A percentile compares a stretch with the other conserved stretches of the same genome.
Evolutionary conservation across 1,284 basidiomycete species (phyloP).

Genomic region (Crocinoboletus sp.): DNA sequence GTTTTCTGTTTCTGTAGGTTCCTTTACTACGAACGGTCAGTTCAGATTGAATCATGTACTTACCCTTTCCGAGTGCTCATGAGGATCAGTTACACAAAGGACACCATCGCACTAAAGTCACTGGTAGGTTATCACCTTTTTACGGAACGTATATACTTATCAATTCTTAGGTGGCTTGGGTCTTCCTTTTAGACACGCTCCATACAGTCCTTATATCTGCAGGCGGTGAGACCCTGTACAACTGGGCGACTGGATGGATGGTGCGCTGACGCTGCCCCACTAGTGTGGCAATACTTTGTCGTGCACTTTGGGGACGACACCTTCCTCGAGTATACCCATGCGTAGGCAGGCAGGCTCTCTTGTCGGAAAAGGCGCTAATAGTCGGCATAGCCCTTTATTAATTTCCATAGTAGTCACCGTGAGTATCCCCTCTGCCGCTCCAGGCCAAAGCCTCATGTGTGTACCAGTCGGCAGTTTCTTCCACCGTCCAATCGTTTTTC

Average conservation of each 20-base stretch:
- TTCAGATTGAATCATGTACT: neutral
- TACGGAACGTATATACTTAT: neutral
- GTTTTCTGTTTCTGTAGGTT: conserved; percentile 14
- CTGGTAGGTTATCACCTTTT: conserved; percentile 9
- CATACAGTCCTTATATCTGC: conserved; percentile 19
- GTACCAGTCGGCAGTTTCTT: conserved; percentile 18
- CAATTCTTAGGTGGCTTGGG: conserved; percentile 21
- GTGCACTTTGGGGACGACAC: conserved; percentile 21
- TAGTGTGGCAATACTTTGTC: conserved; percentile 25
- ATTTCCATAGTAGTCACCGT: conserved; percentile 24
- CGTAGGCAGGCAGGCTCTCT: conserved; percentile 15
- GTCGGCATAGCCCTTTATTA: conserved; percentile 17
- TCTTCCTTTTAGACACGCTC: conserved; percentile 19
- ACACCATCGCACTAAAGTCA: conserved; percentile 12
- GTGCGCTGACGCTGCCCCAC: conserved; percentile 4
- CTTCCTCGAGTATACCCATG: conserved; percentile 17
- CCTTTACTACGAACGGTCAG: conserved; percentile 27
- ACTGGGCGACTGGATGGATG: neutral
- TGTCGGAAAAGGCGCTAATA: conserved; percentile 8
- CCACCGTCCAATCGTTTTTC: conserved; percentile 24
- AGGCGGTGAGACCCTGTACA: conserved; percentile 14
- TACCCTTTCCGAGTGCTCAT: conserved; percentile 1
- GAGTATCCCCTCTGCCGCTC: conserved; percentile 3
- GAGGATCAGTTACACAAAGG: conserved; percentile 16
- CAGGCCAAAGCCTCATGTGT: conserved; percentile 11